A percentile compares a stretch with the other conserved stretches of the same genome.
Evolutionary conservation across 306 rosid species (phyloP).

Genomic region (Luffa acutangula): DNA sequence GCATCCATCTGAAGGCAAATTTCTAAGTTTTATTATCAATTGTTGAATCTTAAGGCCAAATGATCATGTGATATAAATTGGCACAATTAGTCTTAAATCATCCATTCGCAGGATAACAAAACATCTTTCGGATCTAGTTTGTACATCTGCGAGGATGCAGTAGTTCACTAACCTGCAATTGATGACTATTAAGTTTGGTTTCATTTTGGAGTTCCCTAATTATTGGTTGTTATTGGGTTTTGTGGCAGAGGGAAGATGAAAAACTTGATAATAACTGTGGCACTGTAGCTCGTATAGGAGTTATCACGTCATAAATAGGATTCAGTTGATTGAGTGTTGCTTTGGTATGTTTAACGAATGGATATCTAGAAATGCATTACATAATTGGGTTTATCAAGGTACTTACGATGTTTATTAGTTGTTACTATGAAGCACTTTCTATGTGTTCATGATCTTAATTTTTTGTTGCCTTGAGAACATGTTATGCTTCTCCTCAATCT

Average conservation of each 20-base stretch:
- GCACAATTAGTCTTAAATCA: background rate
- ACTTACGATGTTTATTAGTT: background rate
- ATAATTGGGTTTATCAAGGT: background rate
- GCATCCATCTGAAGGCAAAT: slow-evolving; percentile 97
- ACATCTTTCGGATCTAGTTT: background rate
- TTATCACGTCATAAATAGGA: background rate
- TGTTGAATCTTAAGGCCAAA: background rate
- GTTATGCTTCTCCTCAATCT: background rate
- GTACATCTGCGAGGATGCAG: background rate
- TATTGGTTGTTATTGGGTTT: background rate
- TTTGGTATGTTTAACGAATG: background rate
- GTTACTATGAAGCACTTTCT: background rate
- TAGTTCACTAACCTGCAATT: background rate
- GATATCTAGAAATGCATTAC: background rate
- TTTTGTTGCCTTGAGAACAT: background rate
- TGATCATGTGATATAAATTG: background rate
- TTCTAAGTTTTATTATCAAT: background rate
- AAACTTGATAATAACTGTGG: background rate
- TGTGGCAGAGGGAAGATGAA: background rate
- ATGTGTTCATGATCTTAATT: background rate
- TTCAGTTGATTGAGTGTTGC: background rate
- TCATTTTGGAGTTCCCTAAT: background rate
- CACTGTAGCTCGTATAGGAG: background rate
- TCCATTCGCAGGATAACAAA: background rate
- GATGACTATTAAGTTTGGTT: background rate